phyloP scores from a whole-genome alignment of 1,139 yeast genomes.

The Debaryomyces sp. region DNA sequence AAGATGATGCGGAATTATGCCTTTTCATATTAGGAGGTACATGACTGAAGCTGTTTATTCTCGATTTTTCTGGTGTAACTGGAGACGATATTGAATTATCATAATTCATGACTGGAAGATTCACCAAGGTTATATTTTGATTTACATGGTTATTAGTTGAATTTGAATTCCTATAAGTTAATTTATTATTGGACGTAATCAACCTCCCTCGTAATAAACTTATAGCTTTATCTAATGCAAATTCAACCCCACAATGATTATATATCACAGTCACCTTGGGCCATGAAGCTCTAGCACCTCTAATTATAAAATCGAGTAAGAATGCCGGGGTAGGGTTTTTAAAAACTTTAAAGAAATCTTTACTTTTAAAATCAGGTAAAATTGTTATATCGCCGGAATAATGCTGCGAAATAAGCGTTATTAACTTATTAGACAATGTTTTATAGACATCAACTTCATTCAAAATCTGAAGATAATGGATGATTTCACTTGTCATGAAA shows the following conservation, averaged over 20 bases:
- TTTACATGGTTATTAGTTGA: constrained; percentile 10
- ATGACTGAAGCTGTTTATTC: not conserved
- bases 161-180: constrained; percentile 13
- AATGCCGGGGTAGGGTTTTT: constrained; percentile 81
- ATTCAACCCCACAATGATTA: constrained; percentile 88
- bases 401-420: constrained; percentile 78
- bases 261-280: constrained; percentile 81
- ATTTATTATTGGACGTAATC: constrained; percentile 38
- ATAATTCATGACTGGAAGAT: constrained; percentile 27
- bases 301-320: constrained; percentile 64
- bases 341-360: constrained; percentile 65
- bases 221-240: constrained; percentile 82
- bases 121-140: constrained; percentile 23
- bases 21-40: constrained; percentile 23
- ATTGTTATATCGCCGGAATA: constrained; percentile 95
- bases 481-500: constrained; percentile 66
- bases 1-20: constrained; percentile 22
- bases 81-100: constrained; percentile 13
- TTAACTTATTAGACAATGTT: constrained; percentile 69
- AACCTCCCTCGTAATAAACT: constrained; percentile 66
- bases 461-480: constrained; percentile 73
- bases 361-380: constrained; percentile 66
- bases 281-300: constrained; percentile 95
- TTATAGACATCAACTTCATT: constrained; percentile 77
- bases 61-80: constrained; percentile 13